phyloP scores from a whole-genome alignment of 352 stramenopile species.

The Phytopythium boreale region DNA sequence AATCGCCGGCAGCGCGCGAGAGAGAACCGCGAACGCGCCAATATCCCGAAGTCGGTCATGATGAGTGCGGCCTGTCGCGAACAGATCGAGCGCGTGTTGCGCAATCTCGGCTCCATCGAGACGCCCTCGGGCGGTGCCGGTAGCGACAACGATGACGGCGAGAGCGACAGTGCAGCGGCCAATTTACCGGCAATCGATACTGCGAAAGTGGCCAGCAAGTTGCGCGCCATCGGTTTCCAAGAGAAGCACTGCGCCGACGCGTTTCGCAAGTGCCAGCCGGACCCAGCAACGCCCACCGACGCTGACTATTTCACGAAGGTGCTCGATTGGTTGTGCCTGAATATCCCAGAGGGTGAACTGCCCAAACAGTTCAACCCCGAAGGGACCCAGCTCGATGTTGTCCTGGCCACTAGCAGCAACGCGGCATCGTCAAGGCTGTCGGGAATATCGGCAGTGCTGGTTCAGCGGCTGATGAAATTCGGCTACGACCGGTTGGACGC shows the following conservation, averaged over 20 bases:
- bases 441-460: conserved; percentile 29
- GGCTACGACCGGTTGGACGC: conserved; percentile 67
- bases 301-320: conserved; percentile 37
- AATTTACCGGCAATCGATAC: not conserved
- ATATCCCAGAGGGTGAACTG: conserved; percentile 69
- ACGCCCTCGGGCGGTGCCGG: conserved; percentile 5
- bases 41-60: conserved; percentile 87
- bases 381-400: conserved; percentile 89
- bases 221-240: conserved; percentile 60
- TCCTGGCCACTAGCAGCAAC: conserved; percentile 23
- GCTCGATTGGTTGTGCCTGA: conserved; percentile 82
- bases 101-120: conserved; percentile 30
- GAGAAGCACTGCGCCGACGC: conserved; percentile 44
- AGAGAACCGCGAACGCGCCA: conserved; percentile 92
- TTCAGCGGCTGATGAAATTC: conserved; percentile 77
- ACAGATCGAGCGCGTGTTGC: conserved; percentile 85
- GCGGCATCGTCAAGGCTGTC: conserved; percentile 8
- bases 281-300: conserved; percentile 20
- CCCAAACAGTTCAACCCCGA: conserved; percentile 85
- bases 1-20: conserved; percentile 81
- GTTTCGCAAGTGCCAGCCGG: conserved; percentile 20
- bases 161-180: conserved; percentile 6
- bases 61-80: conserved; percentile 87
- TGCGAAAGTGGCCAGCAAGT: conserved; percentile 16
- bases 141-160: conserved; percentile 8